Evolutionary conservation across 2,329 filamentous ascomycete genomes (phyloP), one percentile per base, ranked within the genome.

Genomic region (Beauveria asiatica): DNA sequence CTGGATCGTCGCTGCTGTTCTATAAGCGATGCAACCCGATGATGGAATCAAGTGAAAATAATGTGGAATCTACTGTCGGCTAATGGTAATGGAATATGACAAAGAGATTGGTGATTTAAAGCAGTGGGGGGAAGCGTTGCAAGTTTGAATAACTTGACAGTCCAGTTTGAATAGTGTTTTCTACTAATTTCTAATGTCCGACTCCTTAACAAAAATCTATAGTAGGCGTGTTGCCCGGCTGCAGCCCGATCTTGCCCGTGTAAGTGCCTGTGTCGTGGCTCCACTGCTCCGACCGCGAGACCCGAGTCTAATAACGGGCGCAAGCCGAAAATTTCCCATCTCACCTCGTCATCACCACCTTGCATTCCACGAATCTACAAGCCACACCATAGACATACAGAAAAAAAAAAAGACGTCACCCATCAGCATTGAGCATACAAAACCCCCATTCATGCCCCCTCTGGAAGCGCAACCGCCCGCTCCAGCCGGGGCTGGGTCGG

Each of bases 1-100:
- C 58, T 70, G 67, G 66, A 21, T 65, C 6, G 54, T 64, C 17
- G 64, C 66, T 33, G 63, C 61, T 10, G 61, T 69, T 27, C 9
- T 58, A 3, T 70, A 62, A 62, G 52, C 30, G 23, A 11, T 13
- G 33, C 9, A 27, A 27, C 4, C n/a, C 19, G 8, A 8, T 17
- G 9, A 13, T 17, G 9, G 7, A 25, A 30, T 21, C 4, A 30
- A 44, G 5, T 21, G 6, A 5, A 16, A 4, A 21, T n/a, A 51
- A 37, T 21, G 9, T 37, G 17, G 33, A 37, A 37, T 37, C 5
- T 37, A 37, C 11, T 2, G 33, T 37, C 33, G 13, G 5, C 5
- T 16, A 37, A 37, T 37, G 13, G 33, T 37, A 37, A 37, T 37
- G 11, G 11, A 10, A 13, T 5, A 16, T 37, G 19, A 25, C 19